phyloP scores from a whole-genome alignment of 192 early-diverging fungal species.

The Paraglomus occultum region DNA sequence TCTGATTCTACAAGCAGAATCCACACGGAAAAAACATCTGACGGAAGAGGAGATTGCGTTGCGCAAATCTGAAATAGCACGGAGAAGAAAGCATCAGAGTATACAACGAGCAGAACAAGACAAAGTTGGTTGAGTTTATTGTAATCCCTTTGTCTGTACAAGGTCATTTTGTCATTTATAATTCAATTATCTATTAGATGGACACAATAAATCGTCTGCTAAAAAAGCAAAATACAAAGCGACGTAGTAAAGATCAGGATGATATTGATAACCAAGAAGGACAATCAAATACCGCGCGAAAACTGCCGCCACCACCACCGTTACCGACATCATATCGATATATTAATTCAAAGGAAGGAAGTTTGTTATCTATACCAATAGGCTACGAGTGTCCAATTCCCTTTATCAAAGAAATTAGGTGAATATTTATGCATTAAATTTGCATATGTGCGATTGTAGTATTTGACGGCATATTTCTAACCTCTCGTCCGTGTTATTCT shows the following conservation, averaged over 20 bases:
- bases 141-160: not conserved
- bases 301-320: not conserved
- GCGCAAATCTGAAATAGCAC: constrained; percentile 69
- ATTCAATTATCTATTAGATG: constrained; percentile 36
- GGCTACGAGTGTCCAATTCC: constrained; percentile 6
- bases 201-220: constrained; percentile 80
- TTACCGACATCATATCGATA: constrained; percentile 33
- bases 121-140: constrained; percentile 38
- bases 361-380: constrained; percentile 39
- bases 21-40: constrained; percentile 58
- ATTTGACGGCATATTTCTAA: constrained; percentile 8
- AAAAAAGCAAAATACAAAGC: constrained; percentile 78
- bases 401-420: constrained; percentile 33
- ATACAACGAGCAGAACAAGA: constrained; percentile 75
- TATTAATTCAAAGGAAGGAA: constrained; percentile 45
- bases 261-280: constrained; percentile 44
- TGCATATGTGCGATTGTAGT: constrained; percentile 30
- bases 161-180: not conserved
- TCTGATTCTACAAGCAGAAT: constrained; percentile 36
- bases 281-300: constrained; percentile 5
- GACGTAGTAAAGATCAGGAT: constrained; percentile 57
- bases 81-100: constrained; percentile 76
- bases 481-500: constrained; percentile 29
- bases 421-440: constrained; percentile 31
- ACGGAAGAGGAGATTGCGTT: constrained; percentile 72